Evolutionary conservation across 2,329 filamentous ascomycete species (phyloP).

Genomic region (Cladophialophora exuberans): DNA sequence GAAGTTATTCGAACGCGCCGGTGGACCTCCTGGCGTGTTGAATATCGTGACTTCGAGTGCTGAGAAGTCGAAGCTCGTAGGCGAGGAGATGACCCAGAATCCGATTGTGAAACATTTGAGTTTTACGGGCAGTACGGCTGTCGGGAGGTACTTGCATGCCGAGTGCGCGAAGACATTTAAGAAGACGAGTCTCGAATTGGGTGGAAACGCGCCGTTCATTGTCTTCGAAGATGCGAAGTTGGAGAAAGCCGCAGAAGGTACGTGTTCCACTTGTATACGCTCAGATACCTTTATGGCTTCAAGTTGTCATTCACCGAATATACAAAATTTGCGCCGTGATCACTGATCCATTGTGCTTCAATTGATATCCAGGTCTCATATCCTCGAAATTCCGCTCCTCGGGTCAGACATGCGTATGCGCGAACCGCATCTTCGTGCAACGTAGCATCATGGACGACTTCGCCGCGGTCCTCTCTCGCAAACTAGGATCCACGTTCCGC

Average conservation of each 20-base stretch:
- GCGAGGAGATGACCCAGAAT: conserved; percentile 44
- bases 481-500: conserved; percentile 64
- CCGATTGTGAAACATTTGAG: conserved; percentile 34
- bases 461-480: conserved; percentile 65
- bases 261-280: background rate
- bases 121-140: conserved; percentile 44
- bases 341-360: background rate
- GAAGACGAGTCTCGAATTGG: conserved; percentile 49
- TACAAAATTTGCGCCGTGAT: background rate
- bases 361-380: conserved; percentile 15
- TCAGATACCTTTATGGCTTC: too few species aligned
- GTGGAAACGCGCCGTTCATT: conserved; percentile 47
- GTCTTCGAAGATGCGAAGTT: conserved; percentile 47
- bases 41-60: conserved; percentile 53
- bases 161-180: conserved; percentile 42
- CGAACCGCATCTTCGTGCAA: conserved; percentile 87
- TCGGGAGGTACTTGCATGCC: conserved; percentile 45
- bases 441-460: conserved; percentile 83
- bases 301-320: too few species aligned
- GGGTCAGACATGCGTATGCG: conserved; percentile 88
- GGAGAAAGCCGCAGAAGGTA: conserved; percentile 33
- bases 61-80: conserved; percentile 77
- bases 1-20: conserved; percentile 38
- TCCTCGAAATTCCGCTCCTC: conserved; percentile 49
- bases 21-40: conserved; percentile 38